Evolutionary conservation across 495 filamentous ascomycete species (phyloP).

Genomic region (Penicillium taxi): DNA sequence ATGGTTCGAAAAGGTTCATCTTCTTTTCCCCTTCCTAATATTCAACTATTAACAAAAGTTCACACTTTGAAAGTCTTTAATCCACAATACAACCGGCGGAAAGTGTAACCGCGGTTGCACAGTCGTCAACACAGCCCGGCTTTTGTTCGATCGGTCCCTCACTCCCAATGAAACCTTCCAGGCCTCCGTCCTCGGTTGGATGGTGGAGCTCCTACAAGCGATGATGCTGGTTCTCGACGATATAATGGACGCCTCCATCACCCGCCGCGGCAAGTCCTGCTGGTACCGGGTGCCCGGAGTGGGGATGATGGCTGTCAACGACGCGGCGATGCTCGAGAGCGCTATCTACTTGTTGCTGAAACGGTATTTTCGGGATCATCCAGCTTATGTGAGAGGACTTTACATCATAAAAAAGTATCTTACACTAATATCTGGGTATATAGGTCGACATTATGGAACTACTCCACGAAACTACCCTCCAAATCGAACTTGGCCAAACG

Average conservation of each 20-base stretch:
- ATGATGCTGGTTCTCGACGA: constrained; percentile 89
- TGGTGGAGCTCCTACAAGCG: constrained; percentile 83
- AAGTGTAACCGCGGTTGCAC: neutral
- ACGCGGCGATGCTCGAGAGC: constrained; percentile 76
- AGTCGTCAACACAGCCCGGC: neutral
- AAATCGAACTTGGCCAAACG: constrained; percentile 82
- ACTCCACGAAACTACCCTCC: constrained; percentile 73
- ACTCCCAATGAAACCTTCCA: neutral
- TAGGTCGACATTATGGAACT: constrained; percentile 73
- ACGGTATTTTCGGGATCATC: constrained; percentile 68
- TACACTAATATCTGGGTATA: too few species aligned
- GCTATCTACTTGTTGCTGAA: constrained; percentile 72
- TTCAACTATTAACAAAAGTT: too few species aligned
- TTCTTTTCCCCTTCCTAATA: too few species aligned
- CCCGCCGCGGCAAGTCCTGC: constrained; percentile 74
- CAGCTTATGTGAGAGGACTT: constrained; percentile 67
- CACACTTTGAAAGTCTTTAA: neutral
- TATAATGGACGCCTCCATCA: constrained; percentile 74
- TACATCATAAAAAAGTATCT: too few species aligned
- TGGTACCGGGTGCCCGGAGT: constrained; percentile 78
- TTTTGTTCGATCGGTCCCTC: neutral
- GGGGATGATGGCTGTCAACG: constrained; percentile 85
- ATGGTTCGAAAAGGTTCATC: too few species aligned
- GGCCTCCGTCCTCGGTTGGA: constrained; percentile 57
- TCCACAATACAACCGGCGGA: neutral